Base-by-base conservation (phyloP, 805 yeast genomes). In the Kodamaea hsintzibuensis region DNA sequence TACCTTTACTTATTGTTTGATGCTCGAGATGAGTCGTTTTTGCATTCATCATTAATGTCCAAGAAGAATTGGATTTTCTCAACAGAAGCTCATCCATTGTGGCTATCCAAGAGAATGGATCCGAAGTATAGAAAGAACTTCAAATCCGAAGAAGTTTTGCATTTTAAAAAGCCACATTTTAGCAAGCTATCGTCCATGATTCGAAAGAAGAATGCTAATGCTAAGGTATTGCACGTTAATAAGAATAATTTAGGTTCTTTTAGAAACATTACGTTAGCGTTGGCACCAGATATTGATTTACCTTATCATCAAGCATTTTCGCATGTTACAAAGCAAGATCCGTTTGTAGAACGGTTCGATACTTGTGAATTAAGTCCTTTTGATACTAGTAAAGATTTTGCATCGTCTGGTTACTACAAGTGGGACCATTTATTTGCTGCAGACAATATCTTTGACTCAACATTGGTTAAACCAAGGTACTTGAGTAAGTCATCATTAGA, bases 21-120 rank as follows among this genome's bases (percentile, higher is more conserved):
- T 64, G 85, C 78, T 13, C 79, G 76, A 5, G 84, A 91, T 64
- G 72, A 70, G 25, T 56, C 63, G 2, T 68, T 72, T 38, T 60
- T 76, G n/a, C 80, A 76, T 57, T 42, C 58, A 4, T 33, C 57
- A 12, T 43, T 54, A 13, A 72, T 76, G 78, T 56, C 51, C 7
- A 52, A 55, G n/a, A 76, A 83, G 56, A 80, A 82, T 53, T 78
- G 83, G 71, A 59, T 81, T 0, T 88, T 91, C 68, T 82, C 93
- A 10, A 92, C 98, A 0, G 98, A 92, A 63, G 97, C 92, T 0
- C 98, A 92, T 68, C 96, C 96, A 2, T 67, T 91, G 57, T 90
- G 97, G 96, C 75, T 80, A 51, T 82, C 82, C 47, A 54, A 63
- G 43, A 42, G 54, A 33, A 10, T 39, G 19, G 27, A 47, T 19